phyloP scores from a whole-genome alignment of 805 yeast species.

The Candida endomychidarum region DNA sequence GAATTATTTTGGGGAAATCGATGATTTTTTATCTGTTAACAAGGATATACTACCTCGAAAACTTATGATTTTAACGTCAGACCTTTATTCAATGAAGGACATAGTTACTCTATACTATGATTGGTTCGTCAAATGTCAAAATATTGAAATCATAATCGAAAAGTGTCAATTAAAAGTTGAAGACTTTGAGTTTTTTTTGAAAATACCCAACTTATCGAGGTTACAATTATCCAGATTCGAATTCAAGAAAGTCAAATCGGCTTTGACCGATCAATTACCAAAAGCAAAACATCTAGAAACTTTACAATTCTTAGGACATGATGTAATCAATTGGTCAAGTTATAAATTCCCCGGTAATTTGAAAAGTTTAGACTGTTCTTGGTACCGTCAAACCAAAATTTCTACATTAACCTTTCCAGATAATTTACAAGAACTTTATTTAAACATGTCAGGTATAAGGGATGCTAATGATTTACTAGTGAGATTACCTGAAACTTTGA shows the following conservation, averaged over 20 bases:
- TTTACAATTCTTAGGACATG: conserved; percentile 36
- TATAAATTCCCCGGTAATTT: conserved; percentile 27
- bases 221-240: conserved; percentile 30
- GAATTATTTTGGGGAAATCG: conserved; percentile 29
- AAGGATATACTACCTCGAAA: conserved; percentile 28
- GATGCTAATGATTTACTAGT: conserved; percentile 3
- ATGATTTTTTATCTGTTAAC: conserved; percentile 29
- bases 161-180: conserved; percentile 20
- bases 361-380: conserved; percentile 34
- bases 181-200: conserved; percentile 19
- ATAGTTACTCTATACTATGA: conserved; percentile 22
- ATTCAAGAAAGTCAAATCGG: conserved; percentile 14
- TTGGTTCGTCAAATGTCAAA: conserved; percentile 15
- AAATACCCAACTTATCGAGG: conserved; percentile 26
- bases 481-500: conserved; percentile 23
- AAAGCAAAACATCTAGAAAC: conserved; percentile 19
- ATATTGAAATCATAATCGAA: conserved; percentile 32
- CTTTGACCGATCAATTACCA: conserved; percentile 10
- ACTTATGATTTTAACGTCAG: conserved; percentile 28
- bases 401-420: conserved; percentile 24
- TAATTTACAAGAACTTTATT: conserved; percentile 26
- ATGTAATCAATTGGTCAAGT: conserved; percentile 27
- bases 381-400: conserved; percentile 29
- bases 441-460: conserved; percentile 24
- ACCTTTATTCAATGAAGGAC: conserved; percentile 26